Evolutionary conservation across 345 rosid species (phyloP).

Genomic region (Eucalyptus guilfoylei): DNA sequence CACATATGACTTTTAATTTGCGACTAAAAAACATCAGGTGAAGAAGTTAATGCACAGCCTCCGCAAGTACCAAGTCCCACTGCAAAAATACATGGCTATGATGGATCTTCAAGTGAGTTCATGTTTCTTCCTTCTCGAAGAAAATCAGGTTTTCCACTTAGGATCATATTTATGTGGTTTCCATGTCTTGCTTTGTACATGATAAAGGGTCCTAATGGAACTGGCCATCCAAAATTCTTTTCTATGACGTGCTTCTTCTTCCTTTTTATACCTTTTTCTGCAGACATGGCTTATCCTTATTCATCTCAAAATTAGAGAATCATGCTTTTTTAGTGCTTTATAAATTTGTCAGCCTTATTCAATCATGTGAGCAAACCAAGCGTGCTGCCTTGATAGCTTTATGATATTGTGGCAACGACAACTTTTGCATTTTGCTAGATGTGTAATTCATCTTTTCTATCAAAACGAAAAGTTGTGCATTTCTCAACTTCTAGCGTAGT

Average conservation of each 20-base stretch:
- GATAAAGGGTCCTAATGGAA: background rate
- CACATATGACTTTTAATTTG: background rate
- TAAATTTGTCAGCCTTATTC: background rate
- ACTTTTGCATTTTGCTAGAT: background rate
- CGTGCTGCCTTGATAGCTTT: background rate
- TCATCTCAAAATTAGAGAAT: background rate
- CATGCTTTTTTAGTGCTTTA: background rate
- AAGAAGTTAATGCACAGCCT: constrained; percentile 78
- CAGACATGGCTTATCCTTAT: background rate
- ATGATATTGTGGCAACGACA: background rate
- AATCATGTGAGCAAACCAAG: background rate
- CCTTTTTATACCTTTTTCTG: background rate
- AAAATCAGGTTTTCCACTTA: background rate
- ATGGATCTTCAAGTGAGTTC: constrained; percentile 82
- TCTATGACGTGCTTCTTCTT: background rate
- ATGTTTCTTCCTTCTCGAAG: background rate
- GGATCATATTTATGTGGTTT: background rate
- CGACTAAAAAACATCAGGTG: constrained; percentile 27
- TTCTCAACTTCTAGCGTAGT: background rate
- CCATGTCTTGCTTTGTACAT: background rate
- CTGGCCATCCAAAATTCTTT: background rate
- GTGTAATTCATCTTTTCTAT: background rate
- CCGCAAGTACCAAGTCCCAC: constrained; percentile 77
- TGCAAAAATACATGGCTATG: constrained; percentile 92
- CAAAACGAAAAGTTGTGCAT: background rate